Evolutionary conservation across 495 filamentous ascomycete genomes (phyloP).

Genomic region (Lasiosphaeria miniovina): DNA sequence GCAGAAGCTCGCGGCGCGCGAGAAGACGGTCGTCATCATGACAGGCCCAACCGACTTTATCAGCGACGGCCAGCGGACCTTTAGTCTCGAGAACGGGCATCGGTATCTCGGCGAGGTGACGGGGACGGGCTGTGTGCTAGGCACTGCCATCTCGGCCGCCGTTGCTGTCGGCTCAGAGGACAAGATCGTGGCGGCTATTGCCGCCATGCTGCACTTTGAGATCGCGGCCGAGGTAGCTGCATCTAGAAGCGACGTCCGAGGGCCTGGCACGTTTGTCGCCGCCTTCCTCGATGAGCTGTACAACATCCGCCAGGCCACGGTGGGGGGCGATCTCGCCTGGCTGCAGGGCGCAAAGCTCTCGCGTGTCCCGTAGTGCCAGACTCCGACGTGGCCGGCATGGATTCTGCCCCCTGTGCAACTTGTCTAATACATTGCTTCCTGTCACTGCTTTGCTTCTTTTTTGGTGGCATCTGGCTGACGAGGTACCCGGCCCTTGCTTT

Average conservation of each 20-base stretch:
- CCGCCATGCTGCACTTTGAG: conserved; percentile 76
- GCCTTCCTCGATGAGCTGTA: conserved; percentile 75
- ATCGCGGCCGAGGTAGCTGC: conserved; percentile 79
- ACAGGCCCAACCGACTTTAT: conserved; percentile 79
- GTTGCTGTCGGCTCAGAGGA: conserved; percentile 59
- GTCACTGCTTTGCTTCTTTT: too few species aligned
- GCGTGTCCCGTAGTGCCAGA: neutral
- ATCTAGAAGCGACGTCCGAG: conserved; percentile 57
- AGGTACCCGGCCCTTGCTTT: too few species aligned
- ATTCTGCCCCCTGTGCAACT: too few species aligned
- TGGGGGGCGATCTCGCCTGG: conserved; percentile 51
- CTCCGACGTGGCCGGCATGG: too few species aligned
- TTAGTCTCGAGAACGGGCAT: conserved; percentile 73
- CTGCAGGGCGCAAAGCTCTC: conserved; percentile 53
- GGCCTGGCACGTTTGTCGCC: conserved; percentile 85
- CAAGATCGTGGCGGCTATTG: conserved; percentile 62
- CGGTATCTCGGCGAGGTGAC: conserved; percentile 75
- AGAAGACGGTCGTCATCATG: conserved; percentile 77
- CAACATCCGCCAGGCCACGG: conserved; percentile 48
- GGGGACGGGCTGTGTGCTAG: conserved; percentile 84
- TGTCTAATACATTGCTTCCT: neutral
- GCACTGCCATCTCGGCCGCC: conserved; percentile 74
- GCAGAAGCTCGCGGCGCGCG: conserved; percentile 59
- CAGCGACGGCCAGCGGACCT: conserved; percentile 66
- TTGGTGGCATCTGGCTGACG: too few species aligned